Base-by-base conservation (phyloP, 163 green algal genomes). In the Chlorella variabilis region DNA sequence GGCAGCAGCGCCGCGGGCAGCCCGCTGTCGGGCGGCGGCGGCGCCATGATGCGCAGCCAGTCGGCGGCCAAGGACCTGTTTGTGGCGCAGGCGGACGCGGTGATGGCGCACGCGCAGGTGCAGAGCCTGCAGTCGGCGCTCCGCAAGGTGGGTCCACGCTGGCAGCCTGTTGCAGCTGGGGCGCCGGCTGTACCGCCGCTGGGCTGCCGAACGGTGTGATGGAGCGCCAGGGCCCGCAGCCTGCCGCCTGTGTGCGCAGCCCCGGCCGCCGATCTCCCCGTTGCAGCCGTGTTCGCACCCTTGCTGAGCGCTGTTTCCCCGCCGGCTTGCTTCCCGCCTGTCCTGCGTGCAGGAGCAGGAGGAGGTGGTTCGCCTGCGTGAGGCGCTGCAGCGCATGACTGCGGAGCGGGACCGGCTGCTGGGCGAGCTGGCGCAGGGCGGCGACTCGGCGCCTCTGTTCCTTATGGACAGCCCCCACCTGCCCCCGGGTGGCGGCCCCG, bases 381-480 rank as follows among this genome's bases (percentile, higher is more conserved):
- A 71, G 74, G n/a, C 41, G 56, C 58, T 80, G 74, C 38, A 80
- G 74, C 39, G 38, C 23, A 80, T 80, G 74, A 80, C 74, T 2
- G 74, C 58, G 2, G 74, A 80, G 74, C 74, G 74, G 4, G 74
- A 80, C 39, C 39, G 74, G 4, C 39, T 80, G 58, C 58, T 80
- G 17, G n/a, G 38, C 4, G 74, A 80, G 58, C 74, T 80, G 58
- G 31, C 63, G 39, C 39, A 45, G 20, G 71, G 71, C 36, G 58
- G 39, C 21, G 74, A 41, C 41, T n/a, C 63, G 9, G 39, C 58
- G 2, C 23, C 74, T 1, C n/a, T 80, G 21, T 80, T 80, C 21
- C 34, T 48, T 0, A 34, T 80, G n/a, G 61, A 71, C 21, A 21
- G 65, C 17, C 36, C 25, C 21, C 66, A 20, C 33, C 23, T 9